Evolutionary conservation across 768 basidiomycete species (phyloP), one percentile per base, ranked within the genome.

Genomic region (Sarcodon sp.): DNA sequence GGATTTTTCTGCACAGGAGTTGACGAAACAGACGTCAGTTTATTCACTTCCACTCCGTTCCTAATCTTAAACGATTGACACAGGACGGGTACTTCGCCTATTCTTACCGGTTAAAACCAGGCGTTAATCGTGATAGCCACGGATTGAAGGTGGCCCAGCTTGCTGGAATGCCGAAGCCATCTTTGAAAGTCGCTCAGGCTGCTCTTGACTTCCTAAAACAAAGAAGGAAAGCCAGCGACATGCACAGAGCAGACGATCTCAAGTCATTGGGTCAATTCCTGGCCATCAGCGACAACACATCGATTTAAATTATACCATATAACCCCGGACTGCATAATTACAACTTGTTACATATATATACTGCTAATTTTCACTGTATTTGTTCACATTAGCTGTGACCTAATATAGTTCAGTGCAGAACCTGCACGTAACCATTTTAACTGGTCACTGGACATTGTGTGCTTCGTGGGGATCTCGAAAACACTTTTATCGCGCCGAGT

Each of bases 401-500:
- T 79, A 53, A 97, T 97, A 64, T 81, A 66, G 62, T 98, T 99
- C 55, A 99, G 61, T 1, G 93, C 94, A 33, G 85, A 88, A 3
- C 94, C 94, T 18, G 84, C 82, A 47, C 71, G 69, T 49, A 99
- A 68, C 94, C 94, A 98, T 51, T 84, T 83, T 41, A 94, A 64
- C 66, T 96, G 92, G 61, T 96, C 93, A 21, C 61, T 64, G 13
- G 87, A 89, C 82, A 98, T 82, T 3, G 93, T 94, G 62, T 98
- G 94, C 58, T 71, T 81, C 3, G 86, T 85, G 37, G 67, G 63
- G 52, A 97, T 72, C 55, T 81, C 74, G 53, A 89, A 79, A 15
- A 63, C 57, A 37, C 77, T 70, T 7, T 85, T 87, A 52, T 65
- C 65, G 21, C 68, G 62, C 60, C 76, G 84, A 38, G 77, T 86